phyloP scores from a whole-genome alignment of 768 basidiomycete species.

The Tricholoma sp. region DNA sequence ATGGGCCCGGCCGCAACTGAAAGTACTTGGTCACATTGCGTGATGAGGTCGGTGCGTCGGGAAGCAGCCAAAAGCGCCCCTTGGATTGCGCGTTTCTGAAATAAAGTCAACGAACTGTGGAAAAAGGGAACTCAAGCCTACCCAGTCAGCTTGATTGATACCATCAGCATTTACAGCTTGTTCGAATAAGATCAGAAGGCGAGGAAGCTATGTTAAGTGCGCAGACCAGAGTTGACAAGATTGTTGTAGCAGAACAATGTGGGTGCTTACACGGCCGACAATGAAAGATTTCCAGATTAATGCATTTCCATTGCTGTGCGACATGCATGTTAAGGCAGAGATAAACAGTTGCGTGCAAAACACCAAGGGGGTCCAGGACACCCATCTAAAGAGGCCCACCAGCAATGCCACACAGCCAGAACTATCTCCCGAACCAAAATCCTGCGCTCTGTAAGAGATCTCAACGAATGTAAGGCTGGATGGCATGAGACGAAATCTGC shows the following conservation, averaged over 20 bases:
- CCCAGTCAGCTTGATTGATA: constrained; percentile 53
- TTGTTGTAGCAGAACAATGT: constrained; percentile 1
- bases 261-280: constrained; percentile 55
- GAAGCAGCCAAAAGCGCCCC: constrained; percentile 43
- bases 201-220: constrained; percentile 47
- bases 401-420: constrained; percentile 48
- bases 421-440: constrained; percentile 60
- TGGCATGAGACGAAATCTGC: constrained; percentile 1
- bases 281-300: constrained; percentile 68
- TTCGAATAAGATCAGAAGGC: constrained; percentile 51
- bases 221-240: not conserved
- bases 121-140: constrained; percentile 23
- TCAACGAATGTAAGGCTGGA: constrained; percentile 22
- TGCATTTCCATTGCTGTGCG: constrained; percentile 36
- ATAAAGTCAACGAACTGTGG: constrained; percentile 4
- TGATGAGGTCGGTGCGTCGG: constrained; percentile 49
- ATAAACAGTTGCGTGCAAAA: constrained; percentile 68
- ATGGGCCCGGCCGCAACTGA: constrained; percentile 25
- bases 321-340: constrained; percentile 57
- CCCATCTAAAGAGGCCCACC: constrained; percentile 53
- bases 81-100: constrained; percentile 39
- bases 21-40: constrained; percentile 47
- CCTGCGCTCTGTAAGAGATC: constrained; percentile 54
- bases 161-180: constrained; percentile 49
- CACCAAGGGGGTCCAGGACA: constrained; percentile 54